Evolutionary conservation across 2,329 filamentous ascomycete species (phyloP), one percentile per base, ranked within the genome.

Genomic region (Aspergillus sp.): DNA sequence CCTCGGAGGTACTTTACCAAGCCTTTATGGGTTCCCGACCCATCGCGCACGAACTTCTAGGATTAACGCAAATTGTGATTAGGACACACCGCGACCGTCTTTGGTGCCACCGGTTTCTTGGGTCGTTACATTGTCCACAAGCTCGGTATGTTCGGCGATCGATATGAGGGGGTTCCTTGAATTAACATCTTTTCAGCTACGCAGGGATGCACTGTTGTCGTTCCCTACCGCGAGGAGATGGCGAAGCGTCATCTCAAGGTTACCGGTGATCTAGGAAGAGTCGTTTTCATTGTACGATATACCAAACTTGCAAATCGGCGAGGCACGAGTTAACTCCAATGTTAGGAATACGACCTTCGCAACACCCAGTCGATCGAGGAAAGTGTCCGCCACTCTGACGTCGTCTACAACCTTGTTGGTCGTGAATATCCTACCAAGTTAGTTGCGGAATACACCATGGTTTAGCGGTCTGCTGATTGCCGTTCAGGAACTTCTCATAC

Each of bases 211-310:
- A 96, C 89, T 39, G 95, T 99, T 41, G 86, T 99, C 59, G 78
- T 98, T 59, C 95, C 95, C 49, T 99, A 86, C 83, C 89, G 95
- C 45, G 95, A 99, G 81, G 95, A 98, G 78, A 98, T 97, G 93
- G 83, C 89, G 67, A 98, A 98, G 84, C 89, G 95, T 67, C 93
- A 98, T 80, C 82, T 99, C 71, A 98, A 98, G 80, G 87, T 96
- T 58, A 84, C 91, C n/a, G 95, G 95, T 78, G 95, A 99, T 77
- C 82, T 99, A 60, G 95, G 95, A 62, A 86, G 91, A 67, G 85
- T 99, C 55, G 81, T 89, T 68, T 98, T 99, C 77, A 83, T 96
- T 68, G 90, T 93, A 74, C 55, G 68, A 38, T 42, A 18, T 9
- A 22, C 34, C n/a, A 42, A 20, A 22, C 3, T 18, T 36, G 20